Evolutionary conservation across 768 basidiomycete species (phyloP).

Genomic region (Obba rivulosa): DNA sequence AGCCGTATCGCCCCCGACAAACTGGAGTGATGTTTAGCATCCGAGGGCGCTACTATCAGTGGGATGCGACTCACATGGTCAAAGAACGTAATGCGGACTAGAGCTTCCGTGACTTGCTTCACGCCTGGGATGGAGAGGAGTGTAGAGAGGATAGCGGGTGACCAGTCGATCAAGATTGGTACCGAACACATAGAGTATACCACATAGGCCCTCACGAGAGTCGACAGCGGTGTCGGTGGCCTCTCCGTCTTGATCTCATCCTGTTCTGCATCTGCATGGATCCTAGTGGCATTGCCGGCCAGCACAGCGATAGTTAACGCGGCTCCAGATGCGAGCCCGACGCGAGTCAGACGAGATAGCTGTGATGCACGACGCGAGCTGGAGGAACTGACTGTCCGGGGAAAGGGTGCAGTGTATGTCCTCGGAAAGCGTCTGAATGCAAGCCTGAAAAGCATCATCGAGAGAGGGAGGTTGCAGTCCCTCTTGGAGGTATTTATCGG

Average conservation of each 20-base stretch:
- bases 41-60: background rate
- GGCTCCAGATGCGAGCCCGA: slow-evolving; percentile 4
- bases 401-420: background rate
- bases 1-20: slow-evolving; percentile 85
- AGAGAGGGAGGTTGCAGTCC: background rate
- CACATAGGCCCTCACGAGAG: slow-evolving; percentile 65
- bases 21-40: slow-evolving; percentile 36
- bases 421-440: background rate
- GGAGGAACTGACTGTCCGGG: slow-evolving; percentile 2
- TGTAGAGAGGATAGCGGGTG: slow-evolving; percentile 57
- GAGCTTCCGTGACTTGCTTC: slow-evolving; percentile 54
- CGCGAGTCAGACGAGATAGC: slow-evolving; percentile 2
- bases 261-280: slow-evolving; percentile 21
- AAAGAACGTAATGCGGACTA: slow-evolving; percentile 82
- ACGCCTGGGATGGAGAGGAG: slow-evolving; percentile 58
- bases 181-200: slow-evolving; percentile 81
- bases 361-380: background rate
- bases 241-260: slow-evolving; percentile 1
- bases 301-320: slow-evolving; percentile 10
- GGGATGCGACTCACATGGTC: slow-evolving; percentile 49
- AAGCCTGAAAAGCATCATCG: slow-evolving; percentile 1
- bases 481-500: background rate
- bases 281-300: slow-evolving; percentile 6
- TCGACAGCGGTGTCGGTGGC: slow-evolving; percentile 16
- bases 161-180: slow-evolving; percentile 68